A percentile compares a stretch with the other conserved stretches of the same genome.
These are phyloP conservation scores for Angomonas deanei DNA, from an alignment of 208 protist genomes.

Conservation along the genomic window DNA sequence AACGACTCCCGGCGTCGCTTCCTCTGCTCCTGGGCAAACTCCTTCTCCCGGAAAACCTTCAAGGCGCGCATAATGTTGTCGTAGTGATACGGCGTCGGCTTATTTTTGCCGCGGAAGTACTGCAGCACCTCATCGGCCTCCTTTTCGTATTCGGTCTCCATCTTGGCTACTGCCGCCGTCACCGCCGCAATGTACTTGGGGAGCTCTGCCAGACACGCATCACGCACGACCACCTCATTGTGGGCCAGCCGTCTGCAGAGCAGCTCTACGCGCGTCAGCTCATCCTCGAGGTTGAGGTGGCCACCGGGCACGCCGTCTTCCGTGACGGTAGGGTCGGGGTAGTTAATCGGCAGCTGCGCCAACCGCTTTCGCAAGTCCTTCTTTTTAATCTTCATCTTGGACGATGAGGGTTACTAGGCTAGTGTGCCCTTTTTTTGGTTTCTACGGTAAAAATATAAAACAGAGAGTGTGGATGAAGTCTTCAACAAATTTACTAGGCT, in stretches of 20 bases:
- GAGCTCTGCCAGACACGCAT: slow-evolving; percentile 63
- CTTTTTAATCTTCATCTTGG: slow-evolving; percentile 85
- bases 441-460: neutral
- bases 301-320: slow-evolving; percentile 45
- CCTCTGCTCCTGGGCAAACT: slow-evolving; percentile 20
- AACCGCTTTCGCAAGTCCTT: slow-evolving; percentile 78
- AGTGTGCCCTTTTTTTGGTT: neutral
- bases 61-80: slow-evolving; percentile 47
- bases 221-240: slow-evolving; percentile 79
- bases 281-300: slow-evolving; percentile 38
- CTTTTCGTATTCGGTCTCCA: slow-evolving; percentile 42
- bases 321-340: slow-evolving; percentile 60
- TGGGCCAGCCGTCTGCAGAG: slow-evolving; percentile 78
- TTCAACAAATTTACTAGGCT: neutral
- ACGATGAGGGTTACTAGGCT: neutral
- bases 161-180: slow-evolving; percentile 27
- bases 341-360: slow-evolving; percentile 89
- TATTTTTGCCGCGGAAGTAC: slow-evolving; percentile 41
- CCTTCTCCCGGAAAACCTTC: slow-evolving; percentile 31
- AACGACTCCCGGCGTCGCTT: slow-evolving; percentile 27
- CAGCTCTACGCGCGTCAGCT: slow-evolving; percentile 65
- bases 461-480: neutral
- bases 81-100: slow-evolving; percentile 49
- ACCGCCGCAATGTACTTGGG: slow-evolving; percentile 53
- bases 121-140: slow-evolving; percentile 26